A percentile compares a stretch with the other conserved stretches of the same genome.
Conservation (phyloP, 768 basidiomycete species). For the Leccinum incarnatum region DNA sequence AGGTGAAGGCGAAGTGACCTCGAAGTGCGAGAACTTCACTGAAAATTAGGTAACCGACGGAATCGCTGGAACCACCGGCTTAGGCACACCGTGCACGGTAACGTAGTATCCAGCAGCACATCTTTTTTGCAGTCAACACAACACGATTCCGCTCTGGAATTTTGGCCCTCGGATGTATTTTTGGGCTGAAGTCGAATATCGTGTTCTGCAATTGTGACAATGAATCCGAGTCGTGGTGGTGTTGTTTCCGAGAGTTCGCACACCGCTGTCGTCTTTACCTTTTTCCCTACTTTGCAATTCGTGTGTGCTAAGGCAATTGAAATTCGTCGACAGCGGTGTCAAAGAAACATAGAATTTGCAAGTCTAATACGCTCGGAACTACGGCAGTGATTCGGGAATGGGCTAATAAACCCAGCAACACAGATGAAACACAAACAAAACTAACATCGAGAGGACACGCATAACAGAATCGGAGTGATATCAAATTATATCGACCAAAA, state of each 20-base stretch:
- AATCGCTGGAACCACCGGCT: too few species aligned
- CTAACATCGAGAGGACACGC: too few species aligned
- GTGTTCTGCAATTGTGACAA: constrained; percentile 71
- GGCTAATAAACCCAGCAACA: constrained; percentile 84
- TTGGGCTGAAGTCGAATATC: constrained; percentile 61
- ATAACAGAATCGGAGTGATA: too few species aligned
- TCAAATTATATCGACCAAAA: too few species aligned
- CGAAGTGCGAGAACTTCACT: too few species aligned
- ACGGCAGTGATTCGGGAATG: constrained; percentile 78
- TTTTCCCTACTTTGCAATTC: constrained; percentile 59
- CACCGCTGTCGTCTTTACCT: constrained; percentile 79
- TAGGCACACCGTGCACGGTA: too few species aligned
- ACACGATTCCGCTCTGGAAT: too few species aligned
- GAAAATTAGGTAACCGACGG: too few species aligned
- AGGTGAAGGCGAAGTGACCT: too few species aligned
- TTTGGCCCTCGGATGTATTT: too few species aligned
- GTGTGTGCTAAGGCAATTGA: constrained; percentile 54
- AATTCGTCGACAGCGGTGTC: constrained; percentile 83
- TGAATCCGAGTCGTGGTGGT: constrained; percentile 83
- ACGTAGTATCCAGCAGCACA: too few species aligned
- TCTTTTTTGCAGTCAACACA: too few species aligned
- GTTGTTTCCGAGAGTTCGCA: constrained; percentile 69
- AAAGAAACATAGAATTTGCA: constrained; percentile 90
- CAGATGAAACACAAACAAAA: constrained; percentile 51
- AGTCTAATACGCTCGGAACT: constrained; percentile 68